Evolutionary conservation across 2,329 filamentous ascomycete genomes (phyloP), one percentile per base, ranked within the genome.

Genomic region (Trichoderma arundinaceum): DNA sequence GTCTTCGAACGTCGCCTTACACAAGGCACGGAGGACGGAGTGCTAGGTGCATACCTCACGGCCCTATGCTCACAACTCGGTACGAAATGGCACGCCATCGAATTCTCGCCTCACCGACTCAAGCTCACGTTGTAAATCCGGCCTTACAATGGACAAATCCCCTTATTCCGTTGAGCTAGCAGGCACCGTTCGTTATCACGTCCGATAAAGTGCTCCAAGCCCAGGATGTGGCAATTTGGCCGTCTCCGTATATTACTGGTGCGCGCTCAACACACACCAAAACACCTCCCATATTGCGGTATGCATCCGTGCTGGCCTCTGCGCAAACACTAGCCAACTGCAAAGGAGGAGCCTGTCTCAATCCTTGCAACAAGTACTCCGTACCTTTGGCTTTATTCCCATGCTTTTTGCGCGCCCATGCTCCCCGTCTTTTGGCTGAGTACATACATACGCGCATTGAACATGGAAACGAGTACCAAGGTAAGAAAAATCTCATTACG

Each of bases 171-270:
- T 33, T 15, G 2, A n/a, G 19, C 38, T 19, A 58, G 54, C 39
- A 8, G n/a, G 28, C 54, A 59, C 56, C 43, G 56, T 59, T 59
- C 28, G 48, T 38, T 38, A 44, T 12, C 33, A 38, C 39, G 54
- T 19, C 39, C 19, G 13, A 17, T 46, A 12, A 19, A 35, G 41
- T 17, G 39, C 28, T 38, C 33, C 32, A 41, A 22, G 35, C 32
- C 41, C 46, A 17, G 49, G 32, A 57, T 39, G 64, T 65, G 64
- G 64, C 64, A 60, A 65, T 53, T 17, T 54, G 22, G 51, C 48
- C 54, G 19, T 28, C 38, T 46, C 52, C 65, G 43, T 65, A 39
- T 59, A 17, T 67, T 60, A 67, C 65, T 67, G 65, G 61, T 65
- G 65, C 46, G 19, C 3, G 46, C 38, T 43, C 57, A 38, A 39